Conservation (phyloP, 164 flowering plant genomes). For the Paratinospora sagittata region DNA sequence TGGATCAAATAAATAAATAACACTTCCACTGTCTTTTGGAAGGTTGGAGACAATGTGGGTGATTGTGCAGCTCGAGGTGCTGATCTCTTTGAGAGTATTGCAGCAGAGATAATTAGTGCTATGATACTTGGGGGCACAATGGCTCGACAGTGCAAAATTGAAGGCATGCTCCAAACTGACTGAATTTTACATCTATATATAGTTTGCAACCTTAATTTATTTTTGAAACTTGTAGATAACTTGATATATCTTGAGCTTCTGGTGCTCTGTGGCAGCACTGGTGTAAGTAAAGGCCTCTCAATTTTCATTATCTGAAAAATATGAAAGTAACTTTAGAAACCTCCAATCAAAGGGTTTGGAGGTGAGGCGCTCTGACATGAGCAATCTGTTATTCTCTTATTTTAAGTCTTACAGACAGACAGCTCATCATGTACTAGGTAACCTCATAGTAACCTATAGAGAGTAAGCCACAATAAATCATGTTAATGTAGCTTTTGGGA, state of each 20-base stretch:
- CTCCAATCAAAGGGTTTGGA: background rate
- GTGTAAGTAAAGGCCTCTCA: background rate
- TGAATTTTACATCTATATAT: background rate
- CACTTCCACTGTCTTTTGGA: constrained; percentile 14
- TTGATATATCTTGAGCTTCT: background rate
- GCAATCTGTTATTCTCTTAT: background rate
- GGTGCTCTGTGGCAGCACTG: background rate
- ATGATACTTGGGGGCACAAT: constrained; percentile 97
- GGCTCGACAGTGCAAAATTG: constrained; percentile 92
- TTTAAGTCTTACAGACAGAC: background rate
- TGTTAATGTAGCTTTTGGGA: background rate
- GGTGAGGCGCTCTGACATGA: background rate
- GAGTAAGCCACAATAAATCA: too few relatives aligned
- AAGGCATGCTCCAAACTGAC: constrained; percentile 37
- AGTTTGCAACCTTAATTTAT: background rate
- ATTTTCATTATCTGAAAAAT: background rate
- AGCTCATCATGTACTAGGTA: background rate
- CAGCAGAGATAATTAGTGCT: constrained; percentile 96
- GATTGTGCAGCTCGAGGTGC: constrained; percentile 99
- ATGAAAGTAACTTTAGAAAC: background rate
- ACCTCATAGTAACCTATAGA: background rate
- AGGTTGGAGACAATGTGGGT: constrained; percentile 99
- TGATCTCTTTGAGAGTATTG: constrained; percentile 96
- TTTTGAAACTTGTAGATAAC: background rate
- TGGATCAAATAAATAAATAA: background rate